A percentile compares a stretch with the other conserved stretches of the same genome.
phyloP scores from a whole-genome alignment of 2,329 filamentous ascomycete genomes.

The Fusarium begoniae region DNA sequence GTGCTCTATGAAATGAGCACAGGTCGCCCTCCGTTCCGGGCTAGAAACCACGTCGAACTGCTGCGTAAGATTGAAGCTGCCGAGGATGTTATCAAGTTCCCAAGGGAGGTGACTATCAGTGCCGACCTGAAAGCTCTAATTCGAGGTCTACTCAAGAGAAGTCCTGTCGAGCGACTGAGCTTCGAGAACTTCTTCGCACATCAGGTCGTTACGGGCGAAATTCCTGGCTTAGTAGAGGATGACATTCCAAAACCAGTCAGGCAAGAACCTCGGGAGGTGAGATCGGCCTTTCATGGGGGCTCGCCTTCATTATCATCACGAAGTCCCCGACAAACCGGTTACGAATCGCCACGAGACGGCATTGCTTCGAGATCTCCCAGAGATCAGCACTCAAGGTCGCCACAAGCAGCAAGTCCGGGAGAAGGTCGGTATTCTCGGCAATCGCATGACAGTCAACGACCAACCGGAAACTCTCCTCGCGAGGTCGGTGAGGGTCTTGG shows the following conservation, averaged over 20 bases:
- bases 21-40: constrained; percentile 89
- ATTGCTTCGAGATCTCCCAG: constrained; percentile 52
- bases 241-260: constrained; percentile 63
- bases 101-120: constrained; percentile 75
- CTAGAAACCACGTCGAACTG: constrained; percentile 93
- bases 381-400: constrained; percentile 53
- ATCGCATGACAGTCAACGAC: constrained; percentile 43
- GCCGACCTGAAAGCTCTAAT: constrained; percentile 84
- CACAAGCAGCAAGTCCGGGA: constrained; percentile 54
- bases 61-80: constrained; percentile 90
- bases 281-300: constrained; percentile 46
- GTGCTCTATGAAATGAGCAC: too few species aligned
- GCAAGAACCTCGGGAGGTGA: constrained; percentile 52
- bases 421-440: constrained; percentile 49
- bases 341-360: constrained; percentile 48
- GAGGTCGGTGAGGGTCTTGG: constrained; percentile 61
- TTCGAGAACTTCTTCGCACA: constrained; percentile 89
- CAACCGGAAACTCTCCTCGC: constrained; percentile 53
- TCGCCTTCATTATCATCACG: constrained; percentile 41
- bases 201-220: constrained; percentile 75
- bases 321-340: constrained; percentile 50
- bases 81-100: constrained; percentile 86
- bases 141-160: constrained; percentile 82
- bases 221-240: constrained; percentile 83
- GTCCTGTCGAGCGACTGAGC: constrained; percentile 82